These are phyloP conservation scores for Chamaecyparis obtusa DNA, from an alignment of 75 land plant species.

Conservation along the genomic window DNA sequence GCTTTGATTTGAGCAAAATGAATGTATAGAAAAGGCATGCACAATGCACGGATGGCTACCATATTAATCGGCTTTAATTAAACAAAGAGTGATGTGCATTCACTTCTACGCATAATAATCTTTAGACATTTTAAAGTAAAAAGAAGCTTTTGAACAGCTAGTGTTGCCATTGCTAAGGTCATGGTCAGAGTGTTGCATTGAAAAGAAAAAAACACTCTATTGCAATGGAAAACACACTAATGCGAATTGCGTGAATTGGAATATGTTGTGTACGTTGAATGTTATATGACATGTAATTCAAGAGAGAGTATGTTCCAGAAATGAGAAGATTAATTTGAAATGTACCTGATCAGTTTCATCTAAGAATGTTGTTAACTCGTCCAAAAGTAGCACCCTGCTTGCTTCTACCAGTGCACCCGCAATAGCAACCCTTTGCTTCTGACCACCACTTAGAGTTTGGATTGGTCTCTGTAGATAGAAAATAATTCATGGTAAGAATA, in stretches of 20 bases:
- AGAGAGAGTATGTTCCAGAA: neutral
- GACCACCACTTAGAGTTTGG: conserved; percentile 97
- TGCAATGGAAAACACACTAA: neutral
- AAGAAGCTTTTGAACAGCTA: neutral
- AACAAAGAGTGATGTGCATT: neutral
- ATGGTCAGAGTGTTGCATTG: neutral
- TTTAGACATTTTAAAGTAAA: neutral
- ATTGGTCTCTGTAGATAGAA: conserved; percentile 62
- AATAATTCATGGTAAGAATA: neutral
- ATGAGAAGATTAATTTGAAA: neutral
- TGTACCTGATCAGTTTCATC: conserved; percentile 91
- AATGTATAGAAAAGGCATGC: neutral
- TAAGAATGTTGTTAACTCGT: conserved; percentile 93
- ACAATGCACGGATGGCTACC: neutral
- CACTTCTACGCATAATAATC: neutral
- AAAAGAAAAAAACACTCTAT: neutral
- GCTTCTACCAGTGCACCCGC: conserved; percentile 97
- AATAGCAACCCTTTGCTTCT: conserved; percentile 96
- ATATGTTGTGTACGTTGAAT: neutral
- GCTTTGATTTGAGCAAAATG: neutral
- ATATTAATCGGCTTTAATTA: neutral
- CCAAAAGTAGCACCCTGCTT: conserved; percentile 81
- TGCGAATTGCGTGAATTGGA: neutral
- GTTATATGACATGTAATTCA: neutral
- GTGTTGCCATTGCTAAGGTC: neutral